These are phyloP conservation scores for Brassica rapa DNA, from an alignment of 345 rosid species.

Conservation along the genomic window DNA sequence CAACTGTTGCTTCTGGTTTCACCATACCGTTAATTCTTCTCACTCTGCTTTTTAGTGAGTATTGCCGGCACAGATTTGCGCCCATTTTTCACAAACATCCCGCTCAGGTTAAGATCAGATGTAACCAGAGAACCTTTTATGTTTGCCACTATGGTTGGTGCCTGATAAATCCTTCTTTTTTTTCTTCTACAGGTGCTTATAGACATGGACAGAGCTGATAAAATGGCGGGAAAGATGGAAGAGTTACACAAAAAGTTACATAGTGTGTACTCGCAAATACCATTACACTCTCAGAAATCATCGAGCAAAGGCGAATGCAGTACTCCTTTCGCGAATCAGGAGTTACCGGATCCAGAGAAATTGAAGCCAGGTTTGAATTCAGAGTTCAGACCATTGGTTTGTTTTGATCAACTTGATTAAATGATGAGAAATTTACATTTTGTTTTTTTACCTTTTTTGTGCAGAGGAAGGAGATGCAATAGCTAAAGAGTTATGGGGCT, in stretches of 20 bases:
- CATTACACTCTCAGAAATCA: conserved; percentile 38
- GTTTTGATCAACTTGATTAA: neutral
- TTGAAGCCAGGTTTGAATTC: conserved; percentile 35
- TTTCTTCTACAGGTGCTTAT: conserved; percentile 55
- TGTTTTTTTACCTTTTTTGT: neutral
- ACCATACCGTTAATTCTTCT: conserved; percentile 68
- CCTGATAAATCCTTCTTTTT: conserved; percentile 21
- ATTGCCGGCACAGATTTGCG: conserved; percentile 74
- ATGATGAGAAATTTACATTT: neutral
- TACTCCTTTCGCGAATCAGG: conserved; percentile 23
- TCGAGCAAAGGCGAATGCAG: conserved; percentile 22
- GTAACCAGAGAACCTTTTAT: neutral
- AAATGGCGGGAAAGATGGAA: conserved; percentile 55
- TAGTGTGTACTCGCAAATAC: conserved; percentile 67
- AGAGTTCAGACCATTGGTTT: neutral
- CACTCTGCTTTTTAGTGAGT: conserved; percentile 79
- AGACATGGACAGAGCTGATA: conserved; percentile 84
- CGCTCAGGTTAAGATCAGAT: conserved; percentile 57
- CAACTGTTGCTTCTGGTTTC: conserved; percentile 71
- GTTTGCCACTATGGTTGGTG: neutral
- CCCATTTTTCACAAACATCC: conserved; percentile 62
- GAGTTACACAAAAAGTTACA: conserved; percentile 53
- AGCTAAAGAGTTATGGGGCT: conserved; percentile 39
- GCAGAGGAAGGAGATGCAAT: conserved; percentile 35
- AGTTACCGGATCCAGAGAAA: conserved; percentile 39